Percentiles rank a stretch among this genome's conserved stretches.
Conservation (phyloP, 768 basidiomycete genomes). For the Mycena kentingensis region DNA sequence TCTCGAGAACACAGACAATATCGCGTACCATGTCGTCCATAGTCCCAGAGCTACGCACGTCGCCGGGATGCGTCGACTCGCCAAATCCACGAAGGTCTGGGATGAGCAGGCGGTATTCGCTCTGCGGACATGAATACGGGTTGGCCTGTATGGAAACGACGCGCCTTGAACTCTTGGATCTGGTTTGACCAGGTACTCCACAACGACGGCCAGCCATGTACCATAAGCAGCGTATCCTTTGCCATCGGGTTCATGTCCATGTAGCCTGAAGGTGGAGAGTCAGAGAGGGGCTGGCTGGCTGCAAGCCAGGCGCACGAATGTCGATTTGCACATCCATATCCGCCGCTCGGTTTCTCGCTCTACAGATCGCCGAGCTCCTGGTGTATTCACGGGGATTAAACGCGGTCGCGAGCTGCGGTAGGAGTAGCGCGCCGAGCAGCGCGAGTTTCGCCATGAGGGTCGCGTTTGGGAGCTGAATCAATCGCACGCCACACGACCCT, state of each 20-base stretch:
- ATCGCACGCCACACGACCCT: not conserved
- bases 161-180: slow-evolving; percentile 63
- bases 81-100: slow-evolving; percentile 75
- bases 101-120: slow-evolving; percentile 61
- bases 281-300: not conserved
- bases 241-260: slow-evolving; percentile 61
- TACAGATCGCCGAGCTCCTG: slow-evolving; percentile 40
- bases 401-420: not conserved
- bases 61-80: slow-evolving; percentile 64
- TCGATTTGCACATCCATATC: slow-evolving; percentile 40
- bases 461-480: no score
- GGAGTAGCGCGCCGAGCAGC: not conserved
- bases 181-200: slow-evolving; percentile 79
- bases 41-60: slow-evolving; percentile 57
- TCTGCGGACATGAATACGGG: slow-evolving; percentile 33
- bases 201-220: slow-evolving; percentile 79
- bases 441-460: not conserved
- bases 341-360: slow-evolving; percentile 41
- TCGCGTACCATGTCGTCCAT: slow-evolving; percentile 65
- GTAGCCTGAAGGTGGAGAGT: slow-evolving; percentile 46
- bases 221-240: slow-evolving; percentile 58
- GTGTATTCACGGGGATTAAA: slow-evolving; percentile 44
- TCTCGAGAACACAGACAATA: slow-evolving; percentile 59
- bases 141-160: not conserved
- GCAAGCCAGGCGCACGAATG: slow-evolving; percentile 42